Base-by-base conservation (phyloP, 768 basidiomycete genomes). In the Suillus tomentosus region DNA sequence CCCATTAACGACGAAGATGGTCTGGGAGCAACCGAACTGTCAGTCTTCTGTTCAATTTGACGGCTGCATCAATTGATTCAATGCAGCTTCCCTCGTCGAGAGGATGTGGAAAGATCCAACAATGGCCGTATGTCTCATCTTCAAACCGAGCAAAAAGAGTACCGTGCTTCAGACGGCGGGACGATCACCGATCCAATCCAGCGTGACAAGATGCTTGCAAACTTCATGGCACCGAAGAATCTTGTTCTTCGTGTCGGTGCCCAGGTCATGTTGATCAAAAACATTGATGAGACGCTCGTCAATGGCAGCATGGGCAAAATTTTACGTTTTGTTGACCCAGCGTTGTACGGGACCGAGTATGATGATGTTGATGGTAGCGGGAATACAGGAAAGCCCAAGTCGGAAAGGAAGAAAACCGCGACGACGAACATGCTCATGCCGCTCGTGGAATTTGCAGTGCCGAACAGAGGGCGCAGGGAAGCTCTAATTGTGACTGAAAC, bases 181-280 rank as follows among this genome's bases (percentile, higher is more conserved):
- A 70, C 73, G 5, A 73, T 91, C 34, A 64, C 68, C 31, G 87
- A 89, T 50, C 67, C 62, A 2, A 77, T 78, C 0, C 89, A 90
- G 70, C 84, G 87, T 56, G 84, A 89, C 63, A 97, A 91, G 73
- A 81, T 94, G 76, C 87, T 99, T 5, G 78, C 83, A 6, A 98
- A 97, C 74, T 92, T 96, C 71, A 96, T 99, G 91, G 95, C 95
- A 0, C 90, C 92, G 1, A 75, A 81, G 62, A 69, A 63, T 7
- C 83, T 99, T n/a, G 70, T 73, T 0, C 82, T 99, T 37, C 91
- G 93, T 55, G 71, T 89, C 34, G 88, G 89, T 62, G 90, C 93
- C 8, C 96, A 98, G 76, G 92, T 94, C 47, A 98, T 97, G 95
- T 82, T 97, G 39, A 93, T 95, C 77, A 98, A 98, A 80, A 99